Conservation (phyloP, 23 red algal species). For the Gracilaria vermiculophylla region DNA sequence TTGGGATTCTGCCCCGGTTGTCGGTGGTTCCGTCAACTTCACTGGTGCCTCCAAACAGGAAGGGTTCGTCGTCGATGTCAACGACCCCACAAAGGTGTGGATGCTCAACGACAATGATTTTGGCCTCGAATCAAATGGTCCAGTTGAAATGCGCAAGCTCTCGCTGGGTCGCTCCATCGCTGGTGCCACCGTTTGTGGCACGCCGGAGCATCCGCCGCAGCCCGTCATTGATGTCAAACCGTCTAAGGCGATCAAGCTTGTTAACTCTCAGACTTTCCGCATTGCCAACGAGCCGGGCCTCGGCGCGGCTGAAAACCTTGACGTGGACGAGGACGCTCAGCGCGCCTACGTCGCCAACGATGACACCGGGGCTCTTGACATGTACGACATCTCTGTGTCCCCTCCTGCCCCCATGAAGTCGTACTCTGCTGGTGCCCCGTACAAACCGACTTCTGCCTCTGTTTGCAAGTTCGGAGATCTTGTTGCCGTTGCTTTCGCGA, state of each 20-base stretch:
- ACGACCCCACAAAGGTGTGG: conserved; percentile 22
- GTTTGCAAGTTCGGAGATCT: conserved; percentile 30
- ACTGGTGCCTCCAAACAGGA: conserved; percentile 42
- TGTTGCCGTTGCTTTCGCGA: conserved; percentile 57
- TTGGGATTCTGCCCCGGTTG: conserved; percentile 40
- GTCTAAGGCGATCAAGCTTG: conserved; percentile 38
- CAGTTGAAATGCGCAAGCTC: conserved; percentile 26
- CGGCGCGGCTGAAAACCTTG: conserved; percentile 51
- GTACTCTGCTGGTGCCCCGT: not conserved
- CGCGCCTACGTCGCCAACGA: conserved; percentile 54
- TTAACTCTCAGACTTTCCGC: conserved; percentile 7
- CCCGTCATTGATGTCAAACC: conserved; percentile 39
- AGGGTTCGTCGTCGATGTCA: conserved; percentile 50
- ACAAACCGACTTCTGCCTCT: conserved; percentile 34
- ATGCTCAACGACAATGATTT: conserved; percentile 69
- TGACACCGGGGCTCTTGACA: conserved; percentile 39
- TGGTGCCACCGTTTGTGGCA: conserved; percentile 60
- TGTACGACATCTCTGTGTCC: conserved; percentile 25
- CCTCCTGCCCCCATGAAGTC: conserved; percentile 3
- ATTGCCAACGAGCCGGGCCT: conserved; percentile 9
- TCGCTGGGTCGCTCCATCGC: conserved; percentile 29
- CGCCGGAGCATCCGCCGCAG: conserved; percentile 34
- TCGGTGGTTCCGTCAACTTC: conserved; percentile 50
- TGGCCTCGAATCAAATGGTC: conserved; percentile 14
- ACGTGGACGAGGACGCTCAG: conserved; percentile 23